Evolutionary conservation across 805 yeast species (phyloP).

Genomic region (Vanderwaltozyma polyspora): DNA sequence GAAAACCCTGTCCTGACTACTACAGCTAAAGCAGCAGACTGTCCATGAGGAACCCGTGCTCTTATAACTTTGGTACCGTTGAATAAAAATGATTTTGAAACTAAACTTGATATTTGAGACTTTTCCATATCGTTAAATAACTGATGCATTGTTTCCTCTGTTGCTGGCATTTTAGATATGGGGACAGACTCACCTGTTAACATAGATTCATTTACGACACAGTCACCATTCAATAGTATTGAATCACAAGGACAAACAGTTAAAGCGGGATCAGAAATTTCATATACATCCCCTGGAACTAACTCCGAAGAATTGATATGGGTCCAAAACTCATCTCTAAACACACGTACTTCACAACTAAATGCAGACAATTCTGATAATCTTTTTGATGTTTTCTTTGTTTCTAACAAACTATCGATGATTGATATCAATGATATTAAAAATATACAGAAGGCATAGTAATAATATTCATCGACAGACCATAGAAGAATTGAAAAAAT

Average conservation of each 20-base stretch:
- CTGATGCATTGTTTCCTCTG: constrained; percentile 45
- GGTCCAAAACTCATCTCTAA: constrained; percentile 90
- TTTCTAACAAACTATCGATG: constrained; percentile 73
- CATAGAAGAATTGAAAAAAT: constrained; percentile 83
- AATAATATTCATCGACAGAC: constrained; percentile 86
- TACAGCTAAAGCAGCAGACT: constrained; percentile 62
- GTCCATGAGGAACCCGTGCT: constrained; percentile 50
- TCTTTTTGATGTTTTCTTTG: constrained; percentile 60
- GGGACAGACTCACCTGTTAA: constrained; percentile 98
- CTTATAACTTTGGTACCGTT: constrained; percentile 85
- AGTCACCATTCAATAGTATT: constrained; percentile 76
- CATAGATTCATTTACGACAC: constrained; percentile 96
- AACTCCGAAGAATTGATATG: constrained; percentile 63
- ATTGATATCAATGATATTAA: constrained; percentile 75
- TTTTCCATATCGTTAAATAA: constrained; percentile 45
- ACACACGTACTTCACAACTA: constrained; percentile 74
- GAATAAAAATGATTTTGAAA: constrained; percentile 68
- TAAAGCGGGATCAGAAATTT: constrained; percentile 77
- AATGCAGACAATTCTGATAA: constrained; percentile 63
- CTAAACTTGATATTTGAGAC: constrained; percentile 46
- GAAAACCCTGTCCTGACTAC: constrained; percentile 85
- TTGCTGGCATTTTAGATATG: constrained; percentile 67
- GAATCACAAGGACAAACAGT: constrained; percentile 79
- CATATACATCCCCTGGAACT: constrained; percentile 94
- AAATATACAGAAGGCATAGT: constrained; percentile 88